Base-by-base conservation (phyloP, 148 eudicot genomes). In the Spergularia bocconei region DNA sequence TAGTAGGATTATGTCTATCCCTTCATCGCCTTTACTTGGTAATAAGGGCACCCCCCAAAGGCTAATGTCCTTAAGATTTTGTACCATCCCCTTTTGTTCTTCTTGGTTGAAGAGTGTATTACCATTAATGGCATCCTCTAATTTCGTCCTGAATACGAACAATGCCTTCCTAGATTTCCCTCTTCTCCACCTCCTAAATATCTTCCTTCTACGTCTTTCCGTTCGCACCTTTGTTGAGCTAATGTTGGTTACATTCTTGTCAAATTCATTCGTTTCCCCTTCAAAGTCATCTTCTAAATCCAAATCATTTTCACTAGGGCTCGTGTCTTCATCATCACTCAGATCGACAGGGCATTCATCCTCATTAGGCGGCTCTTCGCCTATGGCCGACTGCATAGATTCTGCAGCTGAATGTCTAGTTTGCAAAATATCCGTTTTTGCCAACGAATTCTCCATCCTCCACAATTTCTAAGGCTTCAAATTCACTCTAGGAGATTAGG, bases 1-100 rank as follows among this genome's bases (percentile, higher is more conserved):
- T 73, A 83, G 53, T 1, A 95, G 75, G 67, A 91, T 77, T 2
- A 76, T 47, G 25, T 92, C 85, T 13, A 91, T 85, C 4, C 83
- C 88, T 20, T 80, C 83, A 60, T 87, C 82, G 2, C 83, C 91
- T 77, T 85, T 86, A 64, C 91, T 89, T 4, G 93, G 93, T 75
- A 89, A 85, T 4, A 95, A 76, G 38, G 97, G 94, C 44, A 95
- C 91, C 10, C 94, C 96, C 98, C 98, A 95, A 4, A 95, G 75
- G 7, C 61, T 78, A 47, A 87, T 80, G 25, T 86, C 91, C 39
- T 20, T 73, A 11, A 79, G 33, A 68, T 87, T 70, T 56, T 85
- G 80, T 19, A 47, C 78, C 12, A 56, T 59, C 4, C 14, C 53
- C 2, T 71, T 71, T 8, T 69, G 51, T 44, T 75, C 64, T 39